Percentiles rank a stretch among this genome's conserved stretches.
phyloP scores from a whole-genome alignment of 306 rosid genomes.

The Alnus glutinosa region DNA sequence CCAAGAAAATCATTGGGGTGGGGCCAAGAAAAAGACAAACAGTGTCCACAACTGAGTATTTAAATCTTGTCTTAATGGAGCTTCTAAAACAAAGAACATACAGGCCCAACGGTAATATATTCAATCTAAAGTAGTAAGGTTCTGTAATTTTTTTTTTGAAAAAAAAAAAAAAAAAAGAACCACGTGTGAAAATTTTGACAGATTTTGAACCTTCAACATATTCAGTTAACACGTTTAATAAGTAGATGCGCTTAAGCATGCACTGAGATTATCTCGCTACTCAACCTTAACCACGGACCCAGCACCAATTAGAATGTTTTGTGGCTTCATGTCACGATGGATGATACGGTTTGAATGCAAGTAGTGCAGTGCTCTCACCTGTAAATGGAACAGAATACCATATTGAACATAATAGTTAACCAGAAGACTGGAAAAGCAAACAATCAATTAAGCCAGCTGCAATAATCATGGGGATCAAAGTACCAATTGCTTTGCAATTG shows the following conservation, averaged over 20 bases:
- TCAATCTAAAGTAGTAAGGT: neutral
- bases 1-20: neutral
- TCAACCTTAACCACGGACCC: conserved; percentile 93
- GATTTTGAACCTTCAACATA: neutral
- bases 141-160: neutral
- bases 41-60: neutral
- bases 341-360: conserved; percentile 95
- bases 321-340: conserved; percentile 99
- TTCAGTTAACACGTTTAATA: neutral
- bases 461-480: conserved; percentile 17
- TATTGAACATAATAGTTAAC: conserved; percentile 6
- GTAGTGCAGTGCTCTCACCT: conserved; percentile 92
- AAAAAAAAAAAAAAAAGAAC: neutral
- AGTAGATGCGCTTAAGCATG: neutral
- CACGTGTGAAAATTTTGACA: neutral
- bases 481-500: conserved; percentile 99
- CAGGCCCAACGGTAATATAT: neutral
- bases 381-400: conserved; percentile 29
- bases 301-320: conserved; percentile 94
- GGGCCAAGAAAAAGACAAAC: neutral
- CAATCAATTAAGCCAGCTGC: neutral
- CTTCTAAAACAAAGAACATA: neutral
- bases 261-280: conserved; percentile 13
- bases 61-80: neutral
- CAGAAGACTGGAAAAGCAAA: conserved; percentile 3